These are phyloP conservation scores for Yamadazyma aaseri DNA, from an alignment of 1,139 yeast species.

Conservation along the genomic window DNA sequence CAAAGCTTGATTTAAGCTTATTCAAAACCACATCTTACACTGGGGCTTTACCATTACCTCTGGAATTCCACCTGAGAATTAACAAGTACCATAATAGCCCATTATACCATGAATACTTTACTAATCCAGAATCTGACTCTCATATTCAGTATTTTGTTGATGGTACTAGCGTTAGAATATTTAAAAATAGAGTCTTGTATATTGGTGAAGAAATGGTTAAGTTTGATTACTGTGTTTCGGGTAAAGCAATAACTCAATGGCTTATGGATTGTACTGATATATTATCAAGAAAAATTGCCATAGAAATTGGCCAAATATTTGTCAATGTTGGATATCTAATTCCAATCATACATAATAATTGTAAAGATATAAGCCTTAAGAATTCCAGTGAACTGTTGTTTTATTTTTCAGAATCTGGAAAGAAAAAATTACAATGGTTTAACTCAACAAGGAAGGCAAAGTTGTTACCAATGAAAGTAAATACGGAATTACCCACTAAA, in stretches of 20 bases:
- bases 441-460: background rate
- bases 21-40: background rate
- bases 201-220: constrained; percentile 13
- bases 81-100: constrained; percentile 49
- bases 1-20: constrained; percentile 8
- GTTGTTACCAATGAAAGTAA: constrained; percentile 2
- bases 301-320: constrained; percentile 57
- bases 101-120: constrained; percentile 71
- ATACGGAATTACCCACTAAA: background rate
- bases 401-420: constrained; percentile 24
- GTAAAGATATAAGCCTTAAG: constrained; percentile 1
- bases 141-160: constrained; percentile 66
- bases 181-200: constrained; percentile 33
- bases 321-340: constrained; percentile 40
- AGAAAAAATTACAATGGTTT: constrained; percentile 23
- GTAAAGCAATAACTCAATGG: constrained; percentile 86
- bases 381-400: constrained; percentile 13
- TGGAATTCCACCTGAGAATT: too few species aligned
- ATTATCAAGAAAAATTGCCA: constrained; percentile 57
- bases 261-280: constrained; percentile 84
- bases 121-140: constrained; percentile 87
- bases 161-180: constrained; percentile 60
- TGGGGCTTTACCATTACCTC: background rate
- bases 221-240: constrained; percentile 52
- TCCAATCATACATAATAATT: constrained; percentile 24